Evolutionary conservation across 345 rosid species (phyloP).

Genomic region (Isatis tinctoria): DNA sequence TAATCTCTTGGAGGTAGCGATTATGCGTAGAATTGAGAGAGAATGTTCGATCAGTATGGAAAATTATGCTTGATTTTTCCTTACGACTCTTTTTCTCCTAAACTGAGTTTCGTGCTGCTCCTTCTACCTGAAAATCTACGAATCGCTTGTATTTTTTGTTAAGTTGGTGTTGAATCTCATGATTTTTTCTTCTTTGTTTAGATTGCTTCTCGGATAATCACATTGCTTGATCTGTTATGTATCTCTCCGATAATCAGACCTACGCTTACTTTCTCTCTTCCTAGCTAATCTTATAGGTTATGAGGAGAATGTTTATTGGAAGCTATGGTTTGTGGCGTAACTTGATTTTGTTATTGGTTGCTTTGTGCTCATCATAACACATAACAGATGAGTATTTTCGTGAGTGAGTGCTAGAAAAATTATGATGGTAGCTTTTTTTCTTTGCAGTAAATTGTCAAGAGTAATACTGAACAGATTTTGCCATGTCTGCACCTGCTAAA

Average conservation of each 20-base stretch:
- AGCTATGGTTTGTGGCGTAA: neutral
- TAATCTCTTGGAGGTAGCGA: neutral
- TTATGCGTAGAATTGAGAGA: neutral
- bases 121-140: neutral
- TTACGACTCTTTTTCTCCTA: neutral
- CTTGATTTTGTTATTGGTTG: constrained; percentile 5
- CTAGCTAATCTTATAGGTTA: neutral
- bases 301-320: neutral
- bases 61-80: neutral
- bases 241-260: neutral
- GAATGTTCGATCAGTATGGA: neutral
- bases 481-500: constrained; percentile 45
- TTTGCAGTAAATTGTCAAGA: constrained; percentile 21
- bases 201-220: neutral
- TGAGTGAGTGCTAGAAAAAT: neutral
- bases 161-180: constrained; percentile 5
- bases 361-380: neutral
- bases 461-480: constrained; percentile 8
- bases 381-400: neutral
- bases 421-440: constrained; percentile 4
- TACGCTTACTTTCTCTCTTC: neutral
- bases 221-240: constrained; percentile 1
- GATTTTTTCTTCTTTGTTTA: neutral
- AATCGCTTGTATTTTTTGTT: neutral
- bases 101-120: neutral